These are phyloP conservation scores for Hericium erinaceus DNA, from an alignment of 768 basidiomycete genomes.

Conservation along the genomic window DNA sequence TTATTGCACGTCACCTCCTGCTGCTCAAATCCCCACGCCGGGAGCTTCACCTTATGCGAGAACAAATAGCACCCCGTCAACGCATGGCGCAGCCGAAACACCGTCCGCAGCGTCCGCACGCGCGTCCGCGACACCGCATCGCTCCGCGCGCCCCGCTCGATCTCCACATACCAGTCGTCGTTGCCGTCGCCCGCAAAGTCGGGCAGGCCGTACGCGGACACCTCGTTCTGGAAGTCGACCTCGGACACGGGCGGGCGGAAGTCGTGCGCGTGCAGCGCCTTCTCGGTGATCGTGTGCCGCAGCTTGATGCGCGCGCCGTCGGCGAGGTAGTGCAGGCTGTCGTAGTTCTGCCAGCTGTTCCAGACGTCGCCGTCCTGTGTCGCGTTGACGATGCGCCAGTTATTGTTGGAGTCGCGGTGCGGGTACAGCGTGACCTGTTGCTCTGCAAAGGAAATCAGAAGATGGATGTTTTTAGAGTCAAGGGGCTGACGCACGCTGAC, in stretches of 20 bases:
- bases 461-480: slow-evolving; percentile 1
- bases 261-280: slow-evolving; percentile 92
- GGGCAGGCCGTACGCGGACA: slow-evolving; percentile 85
- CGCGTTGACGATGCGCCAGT: slow-evolving; percentile 80
- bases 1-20: slow-evolving; percentile 99
- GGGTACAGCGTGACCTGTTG: slow-evolving; percentile 99
- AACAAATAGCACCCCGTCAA: slow-evolving; percentile 94
- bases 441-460: slow-evolving; percentile 38
- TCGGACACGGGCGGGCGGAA: slow-evolving; percentile 90
- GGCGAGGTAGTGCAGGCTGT: slow-evolving; percentile 54
- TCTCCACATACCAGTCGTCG: slow-evolving; percentile 89
- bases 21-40: slow-evolving; percentile 96
- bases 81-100: slow-evolving; percentile 75
- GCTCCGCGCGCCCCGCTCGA: slow-evolving; percentile 54
- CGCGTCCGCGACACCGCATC: slow-evolving; percentile 63
- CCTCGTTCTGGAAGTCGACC: slow-evolving; percentile 98
- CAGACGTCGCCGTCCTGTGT: slow-evolving; percentile 36
- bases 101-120: slow-evolving; percentile 69
- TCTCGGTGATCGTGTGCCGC: slow-evolving; percentile 70
- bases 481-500: slow-evolving; percentile 55
- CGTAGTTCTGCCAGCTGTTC: slow-evolving; percentile 36
- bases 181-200: slow-evolving; percentile 85
- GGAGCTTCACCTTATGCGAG: slow-evolving; percentile 95
- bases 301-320: slow-evolving; percentile 69
- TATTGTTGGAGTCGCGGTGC: slow-evolving; percentile 94